A percentile compares a stretch with the other conserved stretches of the same genome.
Conservation (phyloP, 805 yeast species). For the Saturnispora saitoi region DNA sequence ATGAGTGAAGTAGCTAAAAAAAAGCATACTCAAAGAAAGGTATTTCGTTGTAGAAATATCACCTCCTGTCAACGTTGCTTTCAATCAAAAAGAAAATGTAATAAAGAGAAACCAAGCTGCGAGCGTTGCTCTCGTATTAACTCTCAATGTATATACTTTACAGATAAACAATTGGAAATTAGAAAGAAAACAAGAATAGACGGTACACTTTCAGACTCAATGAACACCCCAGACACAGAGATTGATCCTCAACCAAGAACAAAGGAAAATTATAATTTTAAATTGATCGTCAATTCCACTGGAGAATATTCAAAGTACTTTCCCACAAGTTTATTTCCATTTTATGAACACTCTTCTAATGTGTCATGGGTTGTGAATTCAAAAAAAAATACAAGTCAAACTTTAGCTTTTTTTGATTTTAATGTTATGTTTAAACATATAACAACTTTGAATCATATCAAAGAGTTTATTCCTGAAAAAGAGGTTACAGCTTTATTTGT, state of each 20-base stretch:
- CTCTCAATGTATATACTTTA: constrained; percentile 16
- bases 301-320: constrained; percentile 21
- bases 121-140: constrained; percentile 12
- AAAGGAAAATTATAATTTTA: constrained; percentile 18
- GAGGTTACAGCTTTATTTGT: constrained; percentile 13
- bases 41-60: constrained; percentile 15
- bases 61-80: constrained; percentile 18
- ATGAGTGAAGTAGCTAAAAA: background rate
- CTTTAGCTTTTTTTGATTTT: constrained; percentile 16
- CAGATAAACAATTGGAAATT: constrained; percentile 11
- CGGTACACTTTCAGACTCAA: background rate
- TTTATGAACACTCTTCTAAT: constrained; percentile 16
- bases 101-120: constrained; percentile 13
- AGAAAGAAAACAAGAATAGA: constrained; percentile 2
- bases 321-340: constrained; percentile 17
- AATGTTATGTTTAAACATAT: constrained; percentile 13
- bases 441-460: constrained; percentile 6
- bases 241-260: constrained; percentile 13
- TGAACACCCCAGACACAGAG: constrained; percentile 11
- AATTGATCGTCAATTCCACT: constrained; percentile 16
- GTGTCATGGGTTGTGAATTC: constrained; percentile 13
- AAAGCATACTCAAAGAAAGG: background rate
- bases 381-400: constrained; percentile 5
- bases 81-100: constrained; percentile 17
- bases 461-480: constrained; percentile 11